A percentile compares a stretch with the other conserved stretches of the same genome.
Evolutionary conservation across 129 eudicot genomes (phyloP).

Genomic region (Solidago caesia): DNA sequence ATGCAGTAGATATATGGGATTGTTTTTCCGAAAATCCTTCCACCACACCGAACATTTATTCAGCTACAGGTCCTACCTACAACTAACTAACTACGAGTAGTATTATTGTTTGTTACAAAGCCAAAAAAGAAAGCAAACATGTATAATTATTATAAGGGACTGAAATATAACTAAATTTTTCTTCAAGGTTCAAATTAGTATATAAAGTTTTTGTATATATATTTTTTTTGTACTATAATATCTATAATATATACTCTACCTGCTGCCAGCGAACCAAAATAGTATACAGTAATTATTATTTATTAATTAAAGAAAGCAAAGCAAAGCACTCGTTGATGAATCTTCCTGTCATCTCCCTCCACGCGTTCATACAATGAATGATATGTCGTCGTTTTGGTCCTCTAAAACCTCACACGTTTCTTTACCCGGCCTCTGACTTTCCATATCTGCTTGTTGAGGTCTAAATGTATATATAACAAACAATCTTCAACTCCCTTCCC

Average conservation of each 20-base stretch:
- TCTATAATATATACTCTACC: too few species aligned
- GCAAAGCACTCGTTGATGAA: conserved; percentile 15
- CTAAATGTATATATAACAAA: background rate
- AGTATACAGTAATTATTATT: too few species aligned
- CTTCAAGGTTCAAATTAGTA: background rate
- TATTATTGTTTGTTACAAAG: background rate
- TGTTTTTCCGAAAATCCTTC: too few species aligned
- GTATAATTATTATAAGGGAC: background rate
- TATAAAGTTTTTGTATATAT: too few species aligned
- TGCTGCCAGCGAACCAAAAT: too few species aligned
- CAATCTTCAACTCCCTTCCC: conserved; percentile 1
- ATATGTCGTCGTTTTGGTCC: background rate
- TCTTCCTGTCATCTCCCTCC: conserved; percentile 28
- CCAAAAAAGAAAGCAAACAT: background rate
- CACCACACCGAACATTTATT: too few species aligned
- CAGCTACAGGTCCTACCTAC: too few species aligned
- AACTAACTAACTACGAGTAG: too few species aligned
- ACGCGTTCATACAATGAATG: conserved; percentile 24
- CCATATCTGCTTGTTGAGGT: background rate
- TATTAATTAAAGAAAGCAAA: background rate
- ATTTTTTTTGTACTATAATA: too few species aligned
- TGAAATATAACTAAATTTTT: background rate
- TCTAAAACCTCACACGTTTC: conserved; percentile 22
- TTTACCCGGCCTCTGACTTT: conserved; percentile 7
- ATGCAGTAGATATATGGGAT: too few species aligned